These are phyloP conservation scores for Lichtheimia ornata DNA, from an alignment of 371 early-diverging fungal species.

Conservation along the genomic window DNA sequence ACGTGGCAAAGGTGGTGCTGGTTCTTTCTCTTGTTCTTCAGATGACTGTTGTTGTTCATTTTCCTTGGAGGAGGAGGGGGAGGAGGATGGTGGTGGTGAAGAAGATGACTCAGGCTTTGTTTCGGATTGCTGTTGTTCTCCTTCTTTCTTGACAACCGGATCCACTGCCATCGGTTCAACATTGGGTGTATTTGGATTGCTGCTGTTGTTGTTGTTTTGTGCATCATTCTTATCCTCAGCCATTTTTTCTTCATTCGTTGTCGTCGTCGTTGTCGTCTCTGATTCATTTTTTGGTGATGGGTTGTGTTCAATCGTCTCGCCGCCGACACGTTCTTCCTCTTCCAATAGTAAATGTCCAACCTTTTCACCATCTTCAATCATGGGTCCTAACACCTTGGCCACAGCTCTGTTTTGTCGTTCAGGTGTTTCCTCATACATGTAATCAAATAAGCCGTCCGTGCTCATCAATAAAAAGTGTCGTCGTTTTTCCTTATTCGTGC, in stretches of 20 bases:
- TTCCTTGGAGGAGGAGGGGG: too few relatives aligned
- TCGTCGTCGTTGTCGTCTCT: conserved; percentile 5
- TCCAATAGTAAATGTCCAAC: conserved; percentile 38
- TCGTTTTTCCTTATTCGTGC: conserved; percentile 30
- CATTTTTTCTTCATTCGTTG: conserved; percentile 2
- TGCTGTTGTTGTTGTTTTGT: neutral
- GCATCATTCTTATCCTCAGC: neutral
- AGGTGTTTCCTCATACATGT: conserved; percentile 54
- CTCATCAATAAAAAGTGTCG: conserved; percentile 54
- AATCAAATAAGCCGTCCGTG: conserved; percentile 53
- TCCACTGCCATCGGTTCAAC: neutral
- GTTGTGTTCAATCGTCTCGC: conserved; percentile 36
- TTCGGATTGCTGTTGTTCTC: conserved; percentile 1
- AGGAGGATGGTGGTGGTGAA: too few relatives aligned
- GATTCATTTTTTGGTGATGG: conserved; percentile 4
- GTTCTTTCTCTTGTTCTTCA: conserved; percentile 8
- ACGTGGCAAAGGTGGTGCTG: conserved; percentile 25
- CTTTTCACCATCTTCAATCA: conserved; percentile 56
- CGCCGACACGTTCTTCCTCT: conserved; percentile 31
- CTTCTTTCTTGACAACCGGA: neutral
- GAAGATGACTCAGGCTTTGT: neutral
- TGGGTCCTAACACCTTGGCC: conserved; percentile 44
- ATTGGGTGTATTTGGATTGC: conserved; percentile 5
- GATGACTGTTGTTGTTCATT: neutral
- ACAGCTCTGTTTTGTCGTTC: conserved; percentile 51